Conservation (phyloP, 2,329 filamentous ascomycete genomes). For the Claviceps sp. region DNA sequence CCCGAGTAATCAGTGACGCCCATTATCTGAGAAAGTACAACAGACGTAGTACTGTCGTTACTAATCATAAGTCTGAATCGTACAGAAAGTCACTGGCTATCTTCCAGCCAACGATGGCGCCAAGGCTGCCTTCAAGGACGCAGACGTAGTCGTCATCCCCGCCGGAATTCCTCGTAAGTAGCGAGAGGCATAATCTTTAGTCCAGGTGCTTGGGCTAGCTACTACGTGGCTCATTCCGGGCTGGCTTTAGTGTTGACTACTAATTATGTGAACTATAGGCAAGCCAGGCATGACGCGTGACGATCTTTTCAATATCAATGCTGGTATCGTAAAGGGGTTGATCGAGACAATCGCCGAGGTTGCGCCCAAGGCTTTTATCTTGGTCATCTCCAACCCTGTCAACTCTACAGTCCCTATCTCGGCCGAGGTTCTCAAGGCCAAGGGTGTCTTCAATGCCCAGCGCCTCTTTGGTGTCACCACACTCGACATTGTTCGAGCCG, state of each 20-base stretch:
- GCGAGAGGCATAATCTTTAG: not conserved
- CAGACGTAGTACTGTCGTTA: not conserved
- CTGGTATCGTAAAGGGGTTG: conserved; percentile 89
- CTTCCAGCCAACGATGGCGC: conserved; percentile 76
- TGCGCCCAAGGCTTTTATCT: conserved; percentile 83
- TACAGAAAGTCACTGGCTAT: conserved; percentile 72
- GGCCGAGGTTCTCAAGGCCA: conserved; percentile 88
- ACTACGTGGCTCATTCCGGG: not conserved
- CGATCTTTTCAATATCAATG: conserved; percentile 99
- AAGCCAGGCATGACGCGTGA: conserved; percentile 99
- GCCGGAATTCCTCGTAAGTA: conserved; percentile 87
- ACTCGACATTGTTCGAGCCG: conserved; percentile 92
- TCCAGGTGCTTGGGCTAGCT: not conserved
- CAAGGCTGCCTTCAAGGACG: conserved; percentile 78
- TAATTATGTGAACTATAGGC: conserved; percentile 37
- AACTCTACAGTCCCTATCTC: conserved; percentile 98
- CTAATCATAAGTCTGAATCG: conserved; percentile 5
- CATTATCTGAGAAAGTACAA: not conserved
- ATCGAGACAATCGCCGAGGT: conserved; percentile 78
- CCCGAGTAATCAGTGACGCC: conserved; percentile 3
- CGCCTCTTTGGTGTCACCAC: conserved; percentile 98
- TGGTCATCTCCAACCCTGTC: conserved; percentile 98
- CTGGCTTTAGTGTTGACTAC: not conserved
- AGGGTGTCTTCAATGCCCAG: conserved; percentile 86
- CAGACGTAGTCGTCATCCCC: conserved; percentile 93